These are phyloP conservation scores for Mucor irregularis DNA, from an alignment of 371 early-diverging fungal species.

Conservation along the genomic window DNA sequence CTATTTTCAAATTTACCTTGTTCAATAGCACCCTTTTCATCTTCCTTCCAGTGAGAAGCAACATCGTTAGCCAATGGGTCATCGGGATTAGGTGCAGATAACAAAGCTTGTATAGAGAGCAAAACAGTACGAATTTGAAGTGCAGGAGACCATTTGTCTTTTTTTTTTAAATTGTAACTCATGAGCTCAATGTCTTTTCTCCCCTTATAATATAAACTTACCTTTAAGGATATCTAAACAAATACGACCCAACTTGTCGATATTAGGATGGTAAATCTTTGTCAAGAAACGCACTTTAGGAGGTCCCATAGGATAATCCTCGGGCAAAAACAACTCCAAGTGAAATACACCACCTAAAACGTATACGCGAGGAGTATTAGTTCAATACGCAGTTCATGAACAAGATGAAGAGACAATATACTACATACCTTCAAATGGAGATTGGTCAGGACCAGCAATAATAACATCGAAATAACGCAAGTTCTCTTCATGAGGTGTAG, in stretches of 20 bases:
- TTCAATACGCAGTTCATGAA: too few relatives aligned
- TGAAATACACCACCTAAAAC: constrained; percentile 91
- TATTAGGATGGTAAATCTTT: constrained; percentile 99
- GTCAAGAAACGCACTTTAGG: constrained; percentile 98
- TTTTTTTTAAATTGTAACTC: neutral
- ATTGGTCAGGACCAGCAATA: constrained; percentile 94
- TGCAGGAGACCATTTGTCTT: constrained; percentile 99
- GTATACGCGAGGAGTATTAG: neutral
- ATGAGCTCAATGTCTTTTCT: neutral
- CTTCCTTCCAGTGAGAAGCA: constrained; percentile 98
- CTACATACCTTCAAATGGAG: constrained; percentile 94
- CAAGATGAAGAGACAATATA: neutral
- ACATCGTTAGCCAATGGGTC: constrained; percentile 98
- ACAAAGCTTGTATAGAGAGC: constrained; percentile 97
- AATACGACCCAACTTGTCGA: constrained; percentile 98
- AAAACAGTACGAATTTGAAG: constrained; percentile 97
- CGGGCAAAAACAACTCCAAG: constrained; percentile 95
- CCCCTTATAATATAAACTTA: constrained; percentile 21
- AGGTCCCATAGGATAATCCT: constrained; percentile 98
- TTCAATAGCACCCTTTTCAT: constrained; percentile 89
- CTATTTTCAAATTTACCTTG: constrained; percentile 71
- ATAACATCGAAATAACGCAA: constrained; percentile 97
- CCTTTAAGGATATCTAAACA: constrained; percentile 99
- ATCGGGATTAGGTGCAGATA: constrained; percentile 98
- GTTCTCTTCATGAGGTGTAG: constrained; percentile 92